Conservation (phyloP, 306 rosid genomes). For the Cajanus cajan region DNA sequence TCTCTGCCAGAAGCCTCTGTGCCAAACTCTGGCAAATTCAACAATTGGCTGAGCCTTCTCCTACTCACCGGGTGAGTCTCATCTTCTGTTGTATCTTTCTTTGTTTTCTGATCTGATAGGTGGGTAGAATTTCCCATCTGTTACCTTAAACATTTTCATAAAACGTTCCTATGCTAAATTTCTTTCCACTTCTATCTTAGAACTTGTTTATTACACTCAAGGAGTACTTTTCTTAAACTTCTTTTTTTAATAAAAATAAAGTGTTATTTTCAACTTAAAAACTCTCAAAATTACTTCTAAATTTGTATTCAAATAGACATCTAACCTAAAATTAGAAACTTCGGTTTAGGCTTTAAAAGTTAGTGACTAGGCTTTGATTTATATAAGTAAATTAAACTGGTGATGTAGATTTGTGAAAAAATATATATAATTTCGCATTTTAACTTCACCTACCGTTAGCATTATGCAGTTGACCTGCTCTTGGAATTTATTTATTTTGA, state of each 20-base stretch:
- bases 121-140: neutral
- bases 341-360: slow-evolving; percentile 5
- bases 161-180: neutral
- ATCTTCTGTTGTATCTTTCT: neutral
- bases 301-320: too few relatives aligned
- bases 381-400: neutral
- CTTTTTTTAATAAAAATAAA: too few relatives aligned
- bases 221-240: too few relatives aligned
- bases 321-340: neutral
- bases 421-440: neutral
- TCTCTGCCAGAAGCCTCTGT: slow-evolving; percentile 75
- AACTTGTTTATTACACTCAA: too few relatives aligned
- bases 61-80: slow-evolving; percentile 28
- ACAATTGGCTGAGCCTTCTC: slow-evolving; percentile 27
- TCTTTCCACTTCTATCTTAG: neutral
- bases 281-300: too few relatives aligned
- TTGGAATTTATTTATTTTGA: neutral
- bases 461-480: too few relatives aligned
- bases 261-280: too few relatives aligned
- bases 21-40: slow-evolving; percentile 68
- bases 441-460: neutral
- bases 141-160: neutral
- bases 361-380: neutral
- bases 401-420: neutral
- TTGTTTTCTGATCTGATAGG: neutral